These are phyloP conservation scores for Phlyctochytrium bullatum DNA, from an alignment of 192 early-diverging fungal species.

Conservation along the genomic window DNA sequence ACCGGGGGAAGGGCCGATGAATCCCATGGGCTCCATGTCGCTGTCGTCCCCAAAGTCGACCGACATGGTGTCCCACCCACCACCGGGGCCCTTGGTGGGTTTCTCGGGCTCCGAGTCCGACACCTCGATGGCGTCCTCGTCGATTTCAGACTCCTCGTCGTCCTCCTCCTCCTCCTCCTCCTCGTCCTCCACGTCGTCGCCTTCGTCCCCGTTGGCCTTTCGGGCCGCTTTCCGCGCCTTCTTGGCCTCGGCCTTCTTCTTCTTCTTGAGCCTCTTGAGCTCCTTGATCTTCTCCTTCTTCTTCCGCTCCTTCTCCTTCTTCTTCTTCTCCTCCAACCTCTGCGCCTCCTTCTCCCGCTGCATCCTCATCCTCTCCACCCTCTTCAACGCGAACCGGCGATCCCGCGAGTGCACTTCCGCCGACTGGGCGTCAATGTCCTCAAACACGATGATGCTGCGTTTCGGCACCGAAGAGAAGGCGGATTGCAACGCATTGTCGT, in stretches of 20 bases:
- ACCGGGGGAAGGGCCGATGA: constrained; percentile 9
- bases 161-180: constrained; percentile 19
- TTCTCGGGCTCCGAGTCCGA: neutral
- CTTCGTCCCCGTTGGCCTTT: neutral
- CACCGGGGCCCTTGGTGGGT: neutral
- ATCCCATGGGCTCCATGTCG: constrained; percentile 2
- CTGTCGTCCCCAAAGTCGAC: neutral
- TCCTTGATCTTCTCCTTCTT: constrained; percentile 19
- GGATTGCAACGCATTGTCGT: constrained; percentile 41
- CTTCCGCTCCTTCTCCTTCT: constrained; percentile 19
- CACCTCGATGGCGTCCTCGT: constrained; percentile 21
- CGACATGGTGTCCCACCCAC: constrained; percentile 6
- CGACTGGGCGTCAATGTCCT: constrained; percentile 60
- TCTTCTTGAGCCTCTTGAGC: constrained; percentile 21
- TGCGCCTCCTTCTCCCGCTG: constrained; percentile 25
- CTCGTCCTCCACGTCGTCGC: constrained; percentile 9
- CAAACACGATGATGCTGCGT: constrained; percentile 51
- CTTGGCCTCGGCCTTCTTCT: constrained; percentile 5
- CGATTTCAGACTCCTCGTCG: constrained; percentile 11
- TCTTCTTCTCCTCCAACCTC: constrained; percentile 29
- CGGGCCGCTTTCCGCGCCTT: neutral
- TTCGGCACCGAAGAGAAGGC: constrained; percentile 43
- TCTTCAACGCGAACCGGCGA: constrained; percentile 21
- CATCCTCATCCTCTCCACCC: constrained; percentile 20
- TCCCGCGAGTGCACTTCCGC: constrained; percentile 41